Evolutionary conservation across 176 grass and related monocot genomes (phyloP), one percentile per base, ranked within the genome.

Genomic region (Elaeis guineensis): DNA sequence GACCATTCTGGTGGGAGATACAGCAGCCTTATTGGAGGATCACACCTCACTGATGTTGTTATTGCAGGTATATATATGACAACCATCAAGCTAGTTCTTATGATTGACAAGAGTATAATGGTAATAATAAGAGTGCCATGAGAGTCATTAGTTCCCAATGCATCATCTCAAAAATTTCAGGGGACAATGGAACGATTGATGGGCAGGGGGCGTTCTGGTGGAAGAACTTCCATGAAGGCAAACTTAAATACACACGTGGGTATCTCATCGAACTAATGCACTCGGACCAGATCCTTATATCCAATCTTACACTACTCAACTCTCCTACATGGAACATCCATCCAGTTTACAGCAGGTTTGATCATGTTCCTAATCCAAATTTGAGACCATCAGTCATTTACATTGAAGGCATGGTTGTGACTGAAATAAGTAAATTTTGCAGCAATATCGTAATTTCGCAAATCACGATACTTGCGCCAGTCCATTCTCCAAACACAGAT

Each of bases 251-350:
- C 73, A 92, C 93, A 0, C 73, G 93, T 0, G 87, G 87, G 0
- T 98, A 98, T 66, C 81, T 98, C 16, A 78, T 98, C 4, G 93
- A 98, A 76, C 17, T 92, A 14, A 71, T 98, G 79, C 70, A 91
- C 66, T 52, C 76, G 0, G 63, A 92, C 48, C 75, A 57, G n/a
- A 73, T 98, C 66, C 72, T 81, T 55, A 98, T 98, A 55, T 85
- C 93, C 49, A 92, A 92, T 70, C 16, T 98, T 9, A 98, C 93
- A 5, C 66, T 98, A 49, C 18, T 89, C 21, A 85, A 92, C 67
- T 92, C 87, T 24, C 93, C 93, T 1, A 75, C 83, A 9, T 98
- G 81, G 84, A 89, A 98, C 83, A 80, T 98, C 69, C 93, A 98
- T 57, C 87, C 93, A 0, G 81, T 98, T 4, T 98, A 98, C 63